These are phyloP conservation scores for Boletus pseudo-olivaceus DNA, from an alignment of 768 basidiomycete species.

Conservation along the genomic window DNA sequence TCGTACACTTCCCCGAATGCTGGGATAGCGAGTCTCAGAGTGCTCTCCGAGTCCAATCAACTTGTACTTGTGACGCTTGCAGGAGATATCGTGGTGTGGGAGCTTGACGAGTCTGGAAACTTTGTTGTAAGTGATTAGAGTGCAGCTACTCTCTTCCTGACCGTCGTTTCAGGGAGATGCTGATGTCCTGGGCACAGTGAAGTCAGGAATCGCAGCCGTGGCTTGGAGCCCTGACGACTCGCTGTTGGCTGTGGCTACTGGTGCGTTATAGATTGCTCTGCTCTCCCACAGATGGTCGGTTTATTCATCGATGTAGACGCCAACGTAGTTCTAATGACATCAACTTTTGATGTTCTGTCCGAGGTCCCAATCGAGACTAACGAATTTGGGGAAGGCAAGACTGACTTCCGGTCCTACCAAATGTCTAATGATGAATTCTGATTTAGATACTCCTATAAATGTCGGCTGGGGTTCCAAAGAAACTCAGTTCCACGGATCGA, in stretches of 20 bases:
- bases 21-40: slow-evolving; percentile 61
- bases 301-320: slow-evolving; percentile 49
- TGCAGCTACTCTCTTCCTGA: slow-evolving; percentile 3
- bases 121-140: slow-evolving; percentile 37
- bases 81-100: slow-evolving; percentile 79
- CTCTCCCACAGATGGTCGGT: background rate
- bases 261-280: slow-evolving; percentile 34
- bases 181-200: slow-evolving; percentile 85
- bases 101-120: slow-evolving; percentile 45
- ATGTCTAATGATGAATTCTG: slow-evolving; percentile 8
- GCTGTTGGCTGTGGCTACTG: slow-evolving; percentile 77
- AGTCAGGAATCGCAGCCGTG: slow-evolving; percentile 77
- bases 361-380: slow-evolving; percentile 68
- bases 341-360: slow-evolving; percentile 82
- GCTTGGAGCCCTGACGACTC: slow-evolving; percentile 93
- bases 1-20: slow-evolving; percentile 20
- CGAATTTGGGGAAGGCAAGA: slow-evolving; percentile 83
- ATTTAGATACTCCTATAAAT: slow-evolving; percentile 80
- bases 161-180: slow-evolving; percentile 26
- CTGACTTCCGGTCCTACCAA: background rate
- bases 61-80: slow-evolving; percentile 65
- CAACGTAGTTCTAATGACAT: slow-evolving; percentile 85
- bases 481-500: slow-evolving; percentile 96
- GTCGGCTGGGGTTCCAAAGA: slow-evolving; percentile 98
- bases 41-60: slow-evolving; percentile 67